Evolutionary conservation across 352 stramenopile species (phyloP).

Genomic region (Globisporangium parvum): DNA sequence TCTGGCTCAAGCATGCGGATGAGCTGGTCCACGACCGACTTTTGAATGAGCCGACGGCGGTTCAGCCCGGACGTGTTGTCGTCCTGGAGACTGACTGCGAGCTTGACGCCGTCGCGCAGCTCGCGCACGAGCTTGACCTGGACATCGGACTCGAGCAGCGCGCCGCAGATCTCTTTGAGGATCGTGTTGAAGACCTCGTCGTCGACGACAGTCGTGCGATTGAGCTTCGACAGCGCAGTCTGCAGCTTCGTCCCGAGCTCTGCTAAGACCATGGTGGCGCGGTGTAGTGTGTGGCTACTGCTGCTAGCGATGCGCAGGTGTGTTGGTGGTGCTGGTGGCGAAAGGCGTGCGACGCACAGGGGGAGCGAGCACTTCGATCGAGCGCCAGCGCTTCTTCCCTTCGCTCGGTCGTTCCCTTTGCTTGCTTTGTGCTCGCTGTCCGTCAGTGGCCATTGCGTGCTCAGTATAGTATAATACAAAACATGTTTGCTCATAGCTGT

Average conservation of each 20-base stretch:
- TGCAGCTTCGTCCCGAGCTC: conserved; percentile 88
- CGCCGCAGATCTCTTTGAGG: conserved; percentile 89
- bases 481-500: too few relatives aligned
- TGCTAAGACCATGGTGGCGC: conserved; percentile 73
- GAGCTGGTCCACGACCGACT: conserved; percentile 87
- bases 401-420: too few relatives aligned
- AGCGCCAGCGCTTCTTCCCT: too few relatives aligned
- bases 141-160: conserved; percentile 87
- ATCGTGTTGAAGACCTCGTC: conserved; percentile 87
- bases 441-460: too few relatives aligned
- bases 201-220: conserved; percentile 84
- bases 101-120: conserved; percentile 88
- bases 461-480: too few relatives aligned
- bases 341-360: too few relatives aligned
- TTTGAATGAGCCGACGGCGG: conserved; percentile 87
- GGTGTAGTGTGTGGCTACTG: not conserved
- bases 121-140: conserved; percentile 87
- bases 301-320: too few relatives aligned
- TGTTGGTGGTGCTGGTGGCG: not conserved
- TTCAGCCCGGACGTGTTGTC: conserved; percentile 71
- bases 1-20: conserved; percentile 87
- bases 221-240: conserved; percentile 81
- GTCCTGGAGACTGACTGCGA: conserved; percentile 74
- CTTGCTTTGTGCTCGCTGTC: too few relatives aligned
- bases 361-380: too few relatives aligned